Base-by-base conservation (phyloP, 1,284 basidiomycete species). In the Lentinula novae-zelandiae region DNA sequence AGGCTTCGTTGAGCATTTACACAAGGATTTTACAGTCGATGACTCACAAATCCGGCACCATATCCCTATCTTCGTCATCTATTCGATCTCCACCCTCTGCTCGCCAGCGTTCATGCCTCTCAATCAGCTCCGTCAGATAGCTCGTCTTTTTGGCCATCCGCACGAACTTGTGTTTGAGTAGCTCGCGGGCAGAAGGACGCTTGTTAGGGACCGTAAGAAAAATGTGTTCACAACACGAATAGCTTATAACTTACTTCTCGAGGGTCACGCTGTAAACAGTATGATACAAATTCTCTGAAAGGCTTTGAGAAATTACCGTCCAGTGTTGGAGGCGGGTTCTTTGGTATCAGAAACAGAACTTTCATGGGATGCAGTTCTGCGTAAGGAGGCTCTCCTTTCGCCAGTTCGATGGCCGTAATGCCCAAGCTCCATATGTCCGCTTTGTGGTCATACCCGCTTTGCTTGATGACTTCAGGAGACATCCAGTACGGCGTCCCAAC, bases 301-400 rank as follows among this genome's bases (percentile, higher is more conserved):
- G 90, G 82, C 69, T 93, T 93, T 2, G 93, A 93, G 73, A 96
- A 99, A 64, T 89, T 87, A 20, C 83, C 85, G 64, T 97, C 95
- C 54, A 99, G 80, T 42, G 85, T 85, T 4, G 96, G 97, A 1
- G 96, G 97, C 2, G 92, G 87, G 70, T 98, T 98, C 80, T 98
- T 98, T 20, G 96, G 97, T 61, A 99, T 99, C 62, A 99, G 81
- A 81, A 99, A 99, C 38, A 99, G 82, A 17, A 98, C 95, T 83
- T 98, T 98, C 96, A 99, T 99, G 3, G 96, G 96, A 77, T 99
- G 97, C 51, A 98, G 77, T 68, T 98, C 95, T 1, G 96, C 95
- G 70, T 98, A 98, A 2, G 96, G 96, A 20, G 96, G 96, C 71
- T 98, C 96, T 46, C 96, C 96, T 75, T 92, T 95, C 1, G 96